Evolutionary conservation across 2,329 filamentous ascomycete genomes (phyloP).

Genomic region (Bipolaris bicolor): DNA sequence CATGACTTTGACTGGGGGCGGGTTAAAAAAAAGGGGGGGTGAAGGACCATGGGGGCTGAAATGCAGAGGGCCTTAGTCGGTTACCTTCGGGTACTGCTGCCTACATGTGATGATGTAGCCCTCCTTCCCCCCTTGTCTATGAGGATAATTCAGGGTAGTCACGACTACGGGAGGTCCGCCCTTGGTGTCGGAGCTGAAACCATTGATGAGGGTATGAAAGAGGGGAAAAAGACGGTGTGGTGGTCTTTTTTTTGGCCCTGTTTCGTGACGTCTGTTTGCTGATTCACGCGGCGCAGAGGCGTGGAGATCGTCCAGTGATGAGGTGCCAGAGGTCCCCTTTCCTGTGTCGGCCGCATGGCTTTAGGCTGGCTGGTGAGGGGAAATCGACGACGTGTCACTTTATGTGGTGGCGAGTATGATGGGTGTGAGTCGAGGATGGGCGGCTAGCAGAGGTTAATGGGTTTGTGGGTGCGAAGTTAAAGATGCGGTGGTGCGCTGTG

Average conservation of each 20-base stretch:
- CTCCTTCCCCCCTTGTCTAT: background rate
- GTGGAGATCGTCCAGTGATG: background rate
- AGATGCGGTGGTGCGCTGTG: background rate
- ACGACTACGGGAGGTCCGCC: background rate
- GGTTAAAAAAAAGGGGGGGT: too few relatives aligned
- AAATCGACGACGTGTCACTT: background rate
- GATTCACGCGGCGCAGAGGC: background rate
- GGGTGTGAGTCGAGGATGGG: background rate
- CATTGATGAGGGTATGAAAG: too few relatives aligned
- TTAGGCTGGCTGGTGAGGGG: background rate
- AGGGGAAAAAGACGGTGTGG: background rate
- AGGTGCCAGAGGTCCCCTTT: background rate
- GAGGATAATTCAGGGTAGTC: slow-evolving; percentile 7
- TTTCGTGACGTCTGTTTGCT: background rate
- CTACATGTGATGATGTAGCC: background rate
- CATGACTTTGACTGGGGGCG: too few relatives aligned
- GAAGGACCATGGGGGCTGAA: too few relatives aligned
- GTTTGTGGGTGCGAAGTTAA: background rate
- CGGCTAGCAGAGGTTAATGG: background rate
- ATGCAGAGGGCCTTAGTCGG: background rate
- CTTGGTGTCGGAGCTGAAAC: background rate
- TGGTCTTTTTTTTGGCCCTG: background rate
- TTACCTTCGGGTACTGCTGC: background rate
- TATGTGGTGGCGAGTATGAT: background rate
- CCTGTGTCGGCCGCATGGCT: background rate